Evolutionary conservation across 441 rosid species (phyloP), one percentile per base, ranked within the genome.

Genomic region (Codiaeum variegatum): DNA sequence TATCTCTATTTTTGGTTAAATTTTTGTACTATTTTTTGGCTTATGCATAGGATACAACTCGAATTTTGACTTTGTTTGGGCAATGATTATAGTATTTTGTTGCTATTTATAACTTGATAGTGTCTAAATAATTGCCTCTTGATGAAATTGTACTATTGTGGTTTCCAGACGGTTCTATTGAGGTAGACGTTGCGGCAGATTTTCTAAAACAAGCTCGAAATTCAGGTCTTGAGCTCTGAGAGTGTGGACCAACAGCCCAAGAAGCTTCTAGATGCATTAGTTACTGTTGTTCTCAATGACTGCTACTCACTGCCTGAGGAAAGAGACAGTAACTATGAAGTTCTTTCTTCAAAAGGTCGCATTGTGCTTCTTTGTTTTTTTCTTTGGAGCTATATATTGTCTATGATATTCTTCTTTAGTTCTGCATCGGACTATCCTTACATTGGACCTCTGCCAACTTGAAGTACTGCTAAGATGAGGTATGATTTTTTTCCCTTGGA

Each of bases 151-250:
- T 11, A 42, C 6, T 15, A 34, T 49, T 58, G 40, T 69, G 63
- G 34, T 80, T 63, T 76, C 67, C 84, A 96, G 98, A 93, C 93
- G 97, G 99, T 62, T 34, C 77, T 1, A 34, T 38, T 28, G 83
- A 83, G 74, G 73, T 60, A 3, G 84, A 78, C 67, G 46, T 78
- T 6, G 54, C 63, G 55, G 60, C 36, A 28, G 38, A 34, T 64
- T 71, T 73, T 65, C 79, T 80, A 5, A 62, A 58, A 29, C 60
- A 77, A 75, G 84, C 76, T 56, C 71, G 74, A 60, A 13, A 18
- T 23, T 23, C 75, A 73, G 67, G 79, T 65, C 36, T 29, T 34
- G 69, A 78, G 73, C 31, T 80, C 84, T 4, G 26, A 15, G 66
- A 58, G 71, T 26, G 55, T 65, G 26, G 78, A 78, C 10, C 10